Conservation (phyloP, 2,329 filamentous ascomycete species). For the Trichoderma endophyticum region DNA sequence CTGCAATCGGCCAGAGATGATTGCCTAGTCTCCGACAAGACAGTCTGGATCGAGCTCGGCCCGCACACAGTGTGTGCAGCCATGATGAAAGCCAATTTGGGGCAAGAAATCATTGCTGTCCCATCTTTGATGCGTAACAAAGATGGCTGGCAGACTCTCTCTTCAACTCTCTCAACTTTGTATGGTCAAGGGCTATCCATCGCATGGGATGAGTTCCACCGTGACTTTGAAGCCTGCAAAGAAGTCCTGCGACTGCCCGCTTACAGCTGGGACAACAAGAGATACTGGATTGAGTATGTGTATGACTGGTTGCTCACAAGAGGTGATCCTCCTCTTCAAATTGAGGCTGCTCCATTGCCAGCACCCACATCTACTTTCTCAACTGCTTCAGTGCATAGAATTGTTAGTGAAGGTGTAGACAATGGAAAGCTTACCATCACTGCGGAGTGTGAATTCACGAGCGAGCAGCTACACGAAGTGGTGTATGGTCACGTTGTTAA, state of each 20-base stretch:
- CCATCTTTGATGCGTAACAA: conserved; percentile 5
- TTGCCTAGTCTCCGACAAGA: not conserved
- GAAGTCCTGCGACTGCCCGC: conserved; percentile 59
- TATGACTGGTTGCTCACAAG: conserved; percentile 66
- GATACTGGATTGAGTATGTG: conserved; percentile 62
- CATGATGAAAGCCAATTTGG: conserved; percentile 3
- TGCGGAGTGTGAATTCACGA: conserved; percentile 63
- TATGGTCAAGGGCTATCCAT: conserved; percentile 55
- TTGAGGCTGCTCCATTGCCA: conserved; percentile 51
- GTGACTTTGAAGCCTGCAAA: conserved; percentile 37
- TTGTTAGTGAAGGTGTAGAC: not conserved
- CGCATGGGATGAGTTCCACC: conserved; percentile 67
- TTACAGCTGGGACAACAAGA: conserved; percentile 72
- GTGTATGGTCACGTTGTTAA: conserved; percentile 67
- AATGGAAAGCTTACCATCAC: conserved; percentile 47
- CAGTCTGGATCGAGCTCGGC: not conserved
- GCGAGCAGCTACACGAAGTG: conserved; percentile 57
- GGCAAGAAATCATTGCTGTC: not conserved
- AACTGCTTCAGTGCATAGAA: conserved; percentile 1
- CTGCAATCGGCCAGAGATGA: not conserved
- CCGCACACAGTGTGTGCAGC: conserved; percentile 2
- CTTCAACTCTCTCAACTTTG: not conserved
- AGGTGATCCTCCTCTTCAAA: conserved; percentile 37
- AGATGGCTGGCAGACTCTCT: conserved; percentile 6
- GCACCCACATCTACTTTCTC: not conserved